A percentile compares a stretch with the other conserved stretches of the same genome.
phyloP scores from a whole-genome alignment of 2,329 filamentous ascomycete genomes.

The Fusarium sp. region DNA sequence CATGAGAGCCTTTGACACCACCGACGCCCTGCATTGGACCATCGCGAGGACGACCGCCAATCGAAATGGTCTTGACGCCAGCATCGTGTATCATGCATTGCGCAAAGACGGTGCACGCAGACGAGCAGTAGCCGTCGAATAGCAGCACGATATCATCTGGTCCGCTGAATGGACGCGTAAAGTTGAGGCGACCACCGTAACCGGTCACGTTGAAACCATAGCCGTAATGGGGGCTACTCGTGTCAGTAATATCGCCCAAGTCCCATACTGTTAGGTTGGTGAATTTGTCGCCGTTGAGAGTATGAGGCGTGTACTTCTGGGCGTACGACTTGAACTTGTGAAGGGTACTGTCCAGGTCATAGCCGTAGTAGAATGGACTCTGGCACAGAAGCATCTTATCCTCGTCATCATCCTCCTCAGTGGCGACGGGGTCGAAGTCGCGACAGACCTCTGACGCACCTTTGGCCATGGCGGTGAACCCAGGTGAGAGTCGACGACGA shows the following conservation, averaged over 20 bases:
- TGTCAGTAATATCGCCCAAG: background rate
- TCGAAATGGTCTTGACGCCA: background rate
- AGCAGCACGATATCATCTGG: background rate
- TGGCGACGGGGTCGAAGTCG: no score
- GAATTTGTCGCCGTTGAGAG: background rate
- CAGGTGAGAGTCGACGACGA: no score
- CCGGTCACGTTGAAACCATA: background rate
- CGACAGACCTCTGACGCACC: no score
- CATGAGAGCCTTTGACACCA: background rate
- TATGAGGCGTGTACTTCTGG: no score
- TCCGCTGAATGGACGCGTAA: background rate
- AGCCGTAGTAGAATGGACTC: no score
- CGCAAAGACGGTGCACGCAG: background rate
- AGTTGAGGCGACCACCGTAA: background rate
- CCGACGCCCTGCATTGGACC: background rate
- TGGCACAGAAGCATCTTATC: no score
- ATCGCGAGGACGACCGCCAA: background rate
- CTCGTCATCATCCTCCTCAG: no score
- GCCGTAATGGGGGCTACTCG: background rate
- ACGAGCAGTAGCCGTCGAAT: background rate
- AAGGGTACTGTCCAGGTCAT: no score
- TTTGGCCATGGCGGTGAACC: no score
- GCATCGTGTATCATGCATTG: background rate
- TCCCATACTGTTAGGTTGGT: background rate
- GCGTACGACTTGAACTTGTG: no score